Percentiles rank a stretch among this genome's conserved stretches.
These are phyloP conservation scores for Pseudogymnoascus pannorum DNA, from an alignment of 2,329 filamentous ascomycete species.

Conservation along the genomic window DNA sequence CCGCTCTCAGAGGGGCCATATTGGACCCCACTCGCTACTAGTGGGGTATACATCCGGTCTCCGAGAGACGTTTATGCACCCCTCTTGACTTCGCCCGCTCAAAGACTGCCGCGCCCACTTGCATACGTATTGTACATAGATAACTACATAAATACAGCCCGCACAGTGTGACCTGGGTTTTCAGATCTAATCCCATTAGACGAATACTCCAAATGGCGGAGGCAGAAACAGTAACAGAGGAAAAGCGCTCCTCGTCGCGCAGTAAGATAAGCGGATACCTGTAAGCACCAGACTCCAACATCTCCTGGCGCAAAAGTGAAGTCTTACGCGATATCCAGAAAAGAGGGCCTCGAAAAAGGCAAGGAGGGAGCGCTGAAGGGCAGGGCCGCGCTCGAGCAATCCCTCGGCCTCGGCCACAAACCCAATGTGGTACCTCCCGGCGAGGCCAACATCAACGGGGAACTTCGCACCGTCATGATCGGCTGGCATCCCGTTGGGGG, in stretches of 20 bases:
- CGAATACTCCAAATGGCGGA: not conserved
- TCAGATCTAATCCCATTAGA: not conserved
- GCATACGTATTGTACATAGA: conserved; percentile 5
- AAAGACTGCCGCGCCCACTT: not conserved
- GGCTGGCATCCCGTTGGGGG: conserved; percentile 54
- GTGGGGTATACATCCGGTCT: not conserved
- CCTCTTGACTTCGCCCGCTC: conserved; percentile 4
- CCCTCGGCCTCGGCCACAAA: conserved; percentile 37
- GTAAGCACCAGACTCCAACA: not conserved
- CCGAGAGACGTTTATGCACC: not conserved
- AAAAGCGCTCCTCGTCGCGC: conserved; percentile 5
- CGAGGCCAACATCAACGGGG: conserved; percentile 32
- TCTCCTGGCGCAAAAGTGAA: not conserved
- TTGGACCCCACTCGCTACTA: not conserved
- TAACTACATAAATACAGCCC: conserved; percentile 1
- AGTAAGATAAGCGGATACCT: not conserved
- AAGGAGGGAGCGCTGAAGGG: conserved; percentile 33
- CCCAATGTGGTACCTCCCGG: conserved; percentile 38
- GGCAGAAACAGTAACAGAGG: conserved; percentile 8
- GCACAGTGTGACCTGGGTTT: not conserved
- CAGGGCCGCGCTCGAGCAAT: conserved; percentile 36
- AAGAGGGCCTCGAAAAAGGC: conserved; percentile 9
- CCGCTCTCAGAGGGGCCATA: not conserved
- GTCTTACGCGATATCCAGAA: not conserved
- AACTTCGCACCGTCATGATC: conserved; percentile 40